Percentiles rank a stretch among this genome's conserved stretches.
Evolutionary conservation across 169 alveolate species (phyloP).

Genomic region (Cryptosporidium bovis): DNA sequence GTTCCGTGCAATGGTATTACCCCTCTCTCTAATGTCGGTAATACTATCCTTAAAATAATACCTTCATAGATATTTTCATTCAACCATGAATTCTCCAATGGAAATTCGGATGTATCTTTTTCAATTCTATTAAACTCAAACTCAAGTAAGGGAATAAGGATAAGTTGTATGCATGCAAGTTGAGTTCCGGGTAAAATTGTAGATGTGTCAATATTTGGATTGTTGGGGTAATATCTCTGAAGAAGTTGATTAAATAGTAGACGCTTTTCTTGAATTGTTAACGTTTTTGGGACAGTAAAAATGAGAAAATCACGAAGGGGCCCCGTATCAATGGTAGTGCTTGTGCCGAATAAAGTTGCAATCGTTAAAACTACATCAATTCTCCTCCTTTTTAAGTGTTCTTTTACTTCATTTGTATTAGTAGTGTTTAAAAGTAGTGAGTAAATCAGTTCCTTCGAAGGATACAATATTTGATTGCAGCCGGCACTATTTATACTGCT

Average conservation of each 20-base stretch:
- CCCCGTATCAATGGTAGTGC: slow-evolving; percentile 66
- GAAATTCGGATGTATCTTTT: not conserved
- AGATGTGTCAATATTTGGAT: slow-evolving; percentile 62
- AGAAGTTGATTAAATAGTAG: slow-evolving; percentile 45
- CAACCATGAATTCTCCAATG: slow-evolving; percentile 42
- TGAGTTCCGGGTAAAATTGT: slow-evolving; percentile 72
- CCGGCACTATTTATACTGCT: not conserved
- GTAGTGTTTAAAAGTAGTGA: slow-evolving; percentile 41
- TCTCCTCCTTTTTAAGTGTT: slow-evolving; percentile 62
- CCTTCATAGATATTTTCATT: slow-evolving; percentile 57
- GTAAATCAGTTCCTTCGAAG: slow-evolving; percentile 39
- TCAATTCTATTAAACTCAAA: slow-evolving; percentile 35
- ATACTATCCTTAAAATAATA: slow-evolving; percentile 39
- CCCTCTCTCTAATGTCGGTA: slow-evolving; percentile 54
- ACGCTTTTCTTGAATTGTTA: slow-evolving; percentile 57
- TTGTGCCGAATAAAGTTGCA: slow-evolving; percentile 74
- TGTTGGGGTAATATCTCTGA: slow-evolving; percentile 65
- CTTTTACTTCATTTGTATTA: slow-evolving; percentile 47
- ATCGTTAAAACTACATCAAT: slow-evolving; percentile 66
- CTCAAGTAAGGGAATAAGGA: slow-evolving; percentile 48
- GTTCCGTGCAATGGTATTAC: slow-evolving; percentile 62
- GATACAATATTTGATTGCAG: slow-evolving; percentile 33
- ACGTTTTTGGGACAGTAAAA: slow-evolving; percentile 64
- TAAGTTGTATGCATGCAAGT: slow-evolving; percentile 67
- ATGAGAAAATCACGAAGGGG: slow-evolving; percentile 69